phyloP scores from a whole-genome alignment of 306 rosid species.

The Cicer arietinum region DNA sequence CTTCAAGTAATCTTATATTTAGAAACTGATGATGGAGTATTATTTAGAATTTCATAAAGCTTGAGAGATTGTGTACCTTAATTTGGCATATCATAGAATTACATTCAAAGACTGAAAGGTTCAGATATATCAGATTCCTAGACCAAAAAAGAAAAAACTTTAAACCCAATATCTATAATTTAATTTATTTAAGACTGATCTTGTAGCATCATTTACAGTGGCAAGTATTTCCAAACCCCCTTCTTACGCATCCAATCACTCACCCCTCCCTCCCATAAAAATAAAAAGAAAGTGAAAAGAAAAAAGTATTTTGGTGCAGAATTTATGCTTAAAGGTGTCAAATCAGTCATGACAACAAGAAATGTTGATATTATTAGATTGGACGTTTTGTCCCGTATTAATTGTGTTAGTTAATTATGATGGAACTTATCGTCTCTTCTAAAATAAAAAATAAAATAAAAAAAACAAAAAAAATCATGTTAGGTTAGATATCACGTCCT shows the following conservation, averaged over 20 bases:
- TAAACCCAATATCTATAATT: neutral
- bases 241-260: neutral
- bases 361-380: too few species aligned
- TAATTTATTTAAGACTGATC: neutral
- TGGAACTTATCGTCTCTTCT: too few species aligned
- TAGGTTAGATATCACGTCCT: too few species aligned
- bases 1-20: too few species aligned
- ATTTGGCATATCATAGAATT: neutral
- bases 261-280: neutral
- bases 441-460: too few species aligned
- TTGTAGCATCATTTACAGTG: neutral
- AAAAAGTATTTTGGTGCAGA: neutral
- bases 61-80: neutral
- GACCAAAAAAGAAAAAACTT: neutral
- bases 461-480: too few species aligned
- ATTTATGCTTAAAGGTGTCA: neutral
- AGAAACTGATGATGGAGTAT: too few species aligned
- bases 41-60: neutral
- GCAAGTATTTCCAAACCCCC: neutral
- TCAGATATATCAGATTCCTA: neutral
- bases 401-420: too few species aligned
- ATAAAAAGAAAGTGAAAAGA: too few species aligned
- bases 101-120: neutral
- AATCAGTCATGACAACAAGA: neutral
- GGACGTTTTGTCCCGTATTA: too few species aligned